These are phyloP conservation scores for Sugiyamaella paludigena DNA, from an alignment of 1,139 yeast species.

Conservation along the genomic window DNA sequence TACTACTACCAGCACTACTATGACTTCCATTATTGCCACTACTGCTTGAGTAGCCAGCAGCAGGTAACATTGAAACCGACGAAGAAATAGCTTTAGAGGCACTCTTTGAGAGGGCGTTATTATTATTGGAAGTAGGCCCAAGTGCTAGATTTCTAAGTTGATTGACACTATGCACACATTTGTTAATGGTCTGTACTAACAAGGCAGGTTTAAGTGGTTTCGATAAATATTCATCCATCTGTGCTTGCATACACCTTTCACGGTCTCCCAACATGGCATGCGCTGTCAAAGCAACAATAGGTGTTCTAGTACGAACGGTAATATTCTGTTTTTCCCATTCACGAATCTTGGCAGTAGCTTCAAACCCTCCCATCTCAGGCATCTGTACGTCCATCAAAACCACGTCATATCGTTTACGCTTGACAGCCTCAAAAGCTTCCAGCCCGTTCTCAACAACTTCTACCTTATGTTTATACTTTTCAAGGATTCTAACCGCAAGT, in stretches of 20 bases:
- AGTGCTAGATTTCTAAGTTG: constrained; percentile 40
- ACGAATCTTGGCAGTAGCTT: constrained; percentile 79
- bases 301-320: constrained; percentile 75
- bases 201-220: constrained; percentile 83
- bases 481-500: constrained; percentile 76
- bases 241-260: constrained; percentile 79
- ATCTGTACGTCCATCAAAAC: constrained; percentile 91
- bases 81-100: constrained; percentile 2
- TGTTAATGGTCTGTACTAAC: constrained; percentile 77
- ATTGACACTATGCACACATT: constrained; percentile 61
- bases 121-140: constrained; percentile 32
- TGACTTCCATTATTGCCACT: background rate
- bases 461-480: constrained; percentile 78
- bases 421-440: constrained; percentile 76
- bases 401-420: constrained; percentile 66
- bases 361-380: constrained; percentile 96
- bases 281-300: constrained; percentile 85
- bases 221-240: constrained; percentile 87
- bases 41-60: constrained; percentile 4
- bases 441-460: constrained; percentile 83
- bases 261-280: constrained; percentile 92
- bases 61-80: constrained; percentile 14
- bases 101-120: background rate
- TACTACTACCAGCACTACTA: constrained; percentile 8
- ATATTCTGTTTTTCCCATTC: constrained; percentile 83